phyloP scores from a whole-genome alignment of 345 rosid genomes.

The Salix udensis region DNA sequence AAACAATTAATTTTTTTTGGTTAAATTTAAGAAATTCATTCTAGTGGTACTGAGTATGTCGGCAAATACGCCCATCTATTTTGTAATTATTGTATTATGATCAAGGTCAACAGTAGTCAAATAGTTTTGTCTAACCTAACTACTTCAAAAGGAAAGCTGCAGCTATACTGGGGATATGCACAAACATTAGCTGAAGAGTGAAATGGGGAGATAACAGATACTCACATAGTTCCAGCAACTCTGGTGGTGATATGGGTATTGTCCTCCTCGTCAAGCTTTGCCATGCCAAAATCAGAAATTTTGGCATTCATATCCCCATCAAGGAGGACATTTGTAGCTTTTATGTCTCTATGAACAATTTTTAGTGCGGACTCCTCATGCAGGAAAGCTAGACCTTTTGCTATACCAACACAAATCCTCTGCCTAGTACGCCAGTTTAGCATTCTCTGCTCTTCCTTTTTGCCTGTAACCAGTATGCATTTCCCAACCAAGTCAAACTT shows the following conservation, averaged over 20 bases:
- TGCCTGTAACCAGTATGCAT: neutral
- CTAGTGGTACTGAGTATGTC: too few relatives aligned
- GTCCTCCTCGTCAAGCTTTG: constrained; percentile 30
- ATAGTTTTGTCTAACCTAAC: too few relatives aligned
- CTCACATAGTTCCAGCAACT: constrained; percentile 29
- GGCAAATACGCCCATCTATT: too few relatives aligned
- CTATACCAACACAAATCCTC: constrained; percentile 28
- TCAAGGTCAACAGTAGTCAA: too few relatives aligned
- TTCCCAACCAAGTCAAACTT: too few relatives aligned
- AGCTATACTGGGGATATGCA: too few relatives aligned
- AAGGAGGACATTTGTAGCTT: constrained; percentile 27
- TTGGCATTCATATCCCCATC: constrained; percentile 29
- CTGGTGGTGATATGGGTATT: constrained; percentile 28
- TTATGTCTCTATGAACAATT: constrained; percentile 35
- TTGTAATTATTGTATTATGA: too few relatives aligned
- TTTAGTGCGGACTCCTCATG: constrained; percentile 29
- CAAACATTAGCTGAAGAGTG: too few relatives aligned
- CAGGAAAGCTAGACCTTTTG: constrained; percentile 33
- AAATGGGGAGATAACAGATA: too few relatives aligned
- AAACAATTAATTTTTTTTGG: too few relatives aligned
- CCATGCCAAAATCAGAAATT: constrained; percentile 36
- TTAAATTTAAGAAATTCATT: too few relatives aligned
- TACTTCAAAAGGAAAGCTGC: too few relatives aligned
- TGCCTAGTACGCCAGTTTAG: constrained; percentile 5
- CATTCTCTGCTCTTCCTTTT: neutral